Evolutionary conservation across 345 rosid species (phyloP), one percentile per base, ranked within the genome.

Genomic region (Pugionium cornutum): DNA sequence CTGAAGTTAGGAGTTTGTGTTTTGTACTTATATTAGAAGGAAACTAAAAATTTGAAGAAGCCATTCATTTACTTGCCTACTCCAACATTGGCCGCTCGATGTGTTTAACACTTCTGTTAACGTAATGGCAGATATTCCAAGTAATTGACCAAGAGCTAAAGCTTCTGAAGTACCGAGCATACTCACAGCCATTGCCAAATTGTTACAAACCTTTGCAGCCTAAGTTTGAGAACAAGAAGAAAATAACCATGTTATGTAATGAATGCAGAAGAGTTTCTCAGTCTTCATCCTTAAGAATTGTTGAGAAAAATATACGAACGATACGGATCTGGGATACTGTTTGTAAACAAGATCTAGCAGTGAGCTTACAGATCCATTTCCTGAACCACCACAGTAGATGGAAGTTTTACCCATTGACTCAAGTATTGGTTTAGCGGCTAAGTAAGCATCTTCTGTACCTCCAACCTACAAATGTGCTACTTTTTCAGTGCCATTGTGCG

Each of bases 141-240:
- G 83, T 1, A 87, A 83, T 67, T 92, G 97, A 65, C 97, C 98
- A 62, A 92, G 94, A 63, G 84, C 82, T 74, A 92, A 83, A 32
- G 98, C 97, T 79, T 92, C 98, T 29, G 97, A 89, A 49, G 83
- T 85, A 34, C 97, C 98, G 27, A 88, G 87, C 98, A 89, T 92
- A 65, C 94, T 84, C 62, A 92, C 91, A 30, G 91, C 96, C 91
- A 92, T 67, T 63, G 94, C 96, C 76, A 92, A 76, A 80, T 92
- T 92, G 74, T 89, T 92, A 81, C 98, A 92, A 51, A 92, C 76
- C 79, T 92, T 92, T 73, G 98, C 98, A 60, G 89, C 97, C 98
- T 89, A 74, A 30, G 60, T 58, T 59, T 51, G 37, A 5, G 49
- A 56, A 7, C 51, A 18, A 53, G 18, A 18, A 18, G 18, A 18